Base-by-base conservation (phyloP, 2,329 filamentous ascomycete species). In the Ascochyta clinopodiicola region DNA sequence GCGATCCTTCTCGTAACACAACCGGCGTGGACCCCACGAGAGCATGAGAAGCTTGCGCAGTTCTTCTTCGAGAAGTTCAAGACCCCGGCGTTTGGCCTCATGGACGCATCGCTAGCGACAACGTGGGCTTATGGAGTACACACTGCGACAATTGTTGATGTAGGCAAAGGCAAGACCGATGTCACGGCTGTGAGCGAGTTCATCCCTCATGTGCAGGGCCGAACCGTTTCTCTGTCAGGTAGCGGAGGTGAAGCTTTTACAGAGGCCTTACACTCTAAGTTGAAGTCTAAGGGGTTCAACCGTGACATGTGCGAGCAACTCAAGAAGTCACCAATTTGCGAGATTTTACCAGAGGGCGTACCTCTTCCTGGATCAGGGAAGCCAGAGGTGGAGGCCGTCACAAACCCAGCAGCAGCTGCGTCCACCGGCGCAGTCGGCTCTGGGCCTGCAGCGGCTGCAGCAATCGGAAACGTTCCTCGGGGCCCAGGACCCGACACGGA, bases 61-160 rank as follows among this genome's bases (percentile, higher is more conserved):
- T 99, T 96, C 80, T 86, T 98, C 62, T 99, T 99, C 70, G 95
- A 99, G 77, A 96, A 95, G 78, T 96, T 96, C 72, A 95, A 94
- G 79, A 95, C 92, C 0, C 95, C 95, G 0, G 92, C 91, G 0
- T 89, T 99, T 46, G 93, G 90, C 66, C 83, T 98, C 60, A 89
- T 99, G 80, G 91, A 98, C 76, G 89, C 92, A 65, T 93, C 91
- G 3, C 79, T 96, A 42, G 93, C 95, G 24, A 90, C 92, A 0
- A 88, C 81, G 54, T 88, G 86, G 69, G 87, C 95, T 52, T 98
- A 96, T 70, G 93, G 92, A 10, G 84, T 92, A 27, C 83, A 88
- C 29, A 92, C 86, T 65, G 88, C 95, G 68, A 95, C 92, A 0
- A 86, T 99, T 19, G 83, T 99, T 22, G 95, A 99, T 74, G 89